Evolutionary conservation across 2,329 filamentous ascomycete species (phyloP).

Genomic region (Fonsecaea multimorphosa): DNA sequence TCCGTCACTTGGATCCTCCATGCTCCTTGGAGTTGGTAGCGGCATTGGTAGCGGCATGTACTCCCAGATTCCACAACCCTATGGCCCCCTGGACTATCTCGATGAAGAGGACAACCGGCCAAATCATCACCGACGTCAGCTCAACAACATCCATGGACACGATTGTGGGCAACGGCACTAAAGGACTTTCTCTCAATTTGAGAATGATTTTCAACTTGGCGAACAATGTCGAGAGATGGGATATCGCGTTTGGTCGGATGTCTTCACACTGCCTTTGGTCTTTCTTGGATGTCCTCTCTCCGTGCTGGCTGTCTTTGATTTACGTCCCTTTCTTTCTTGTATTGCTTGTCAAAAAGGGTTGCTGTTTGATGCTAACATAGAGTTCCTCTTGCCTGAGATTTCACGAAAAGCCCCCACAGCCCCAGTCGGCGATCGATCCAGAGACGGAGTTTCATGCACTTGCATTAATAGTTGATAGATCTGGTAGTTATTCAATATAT

Average conservation of each 20-base stretch:
- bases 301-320: not conserved
- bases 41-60: no score
- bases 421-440: no score
- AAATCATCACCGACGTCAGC: not conserved
- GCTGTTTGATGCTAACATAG: not conserved
- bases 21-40: not conserved
- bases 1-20: not conserved
- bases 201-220: not conserved
- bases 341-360: not conserved
- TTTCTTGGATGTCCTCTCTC: not conserved
- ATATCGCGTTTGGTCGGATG: not conserved
- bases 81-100: not conserved
- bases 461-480: not conserved
- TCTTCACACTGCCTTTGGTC: not conserved
- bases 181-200: not conserved
- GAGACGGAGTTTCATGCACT: no score
- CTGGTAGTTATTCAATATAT: not conserved
- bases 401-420: no score
- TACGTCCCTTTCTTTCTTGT: not conserved
- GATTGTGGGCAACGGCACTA: not conserved
- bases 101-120: not conserved
- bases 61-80: not conserved
- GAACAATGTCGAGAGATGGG: not conserved
- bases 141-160: not conserved
- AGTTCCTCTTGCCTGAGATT: not conserved